Evolutionary conservation across 805 yeast genomes (phyloP).

Genomic region (Blastobotrys peoriensis): DNA sequence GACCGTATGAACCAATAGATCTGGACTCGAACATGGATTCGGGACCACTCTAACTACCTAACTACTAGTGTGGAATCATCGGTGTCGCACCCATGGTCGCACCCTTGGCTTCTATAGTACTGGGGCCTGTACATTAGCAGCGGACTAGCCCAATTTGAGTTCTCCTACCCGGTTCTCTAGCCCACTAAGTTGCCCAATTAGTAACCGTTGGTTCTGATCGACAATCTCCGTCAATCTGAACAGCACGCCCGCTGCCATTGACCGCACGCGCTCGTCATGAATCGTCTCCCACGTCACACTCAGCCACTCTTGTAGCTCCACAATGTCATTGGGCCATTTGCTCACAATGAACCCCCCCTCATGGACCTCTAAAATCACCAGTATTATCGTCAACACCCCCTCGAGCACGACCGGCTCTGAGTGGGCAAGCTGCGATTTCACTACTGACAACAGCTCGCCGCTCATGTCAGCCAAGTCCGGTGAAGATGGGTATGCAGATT

Average conservation of each 20-base stretch:
- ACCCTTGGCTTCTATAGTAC: too few relatives aligned
- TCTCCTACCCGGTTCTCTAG: slow-evolving; percentile 7
- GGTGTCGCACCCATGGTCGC: too few relatives aligned
- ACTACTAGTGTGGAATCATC: too few relatives aligned
- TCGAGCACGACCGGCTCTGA: slow-evolving; percentile 24
- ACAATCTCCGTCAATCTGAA: slow-evolving; percentile 23
- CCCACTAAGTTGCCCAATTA: slow-evolving; percentile 16
- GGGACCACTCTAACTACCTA: too few relatives aligned
- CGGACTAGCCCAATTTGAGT: neutral
- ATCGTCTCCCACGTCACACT: slow-evolving; percentile 27
- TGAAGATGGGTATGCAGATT: slow-evolving; percentile 52
- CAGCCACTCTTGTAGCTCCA: slow-evolving; percentile 27
- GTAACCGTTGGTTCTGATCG: slow-evolving; percentile 21
- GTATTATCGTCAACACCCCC: slow-evolving; percentile 26
- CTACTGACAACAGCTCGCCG: slow-evolving; percentile 39
- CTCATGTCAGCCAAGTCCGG: slow-evolving; percentile 51
- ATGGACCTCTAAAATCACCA: slow-evolving; percentile 29
- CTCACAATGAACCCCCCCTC: slow-evolving; percentile 24
- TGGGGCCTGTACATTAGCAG: too few relatives aligned
- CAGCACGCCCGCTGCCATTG: slow-evolving; percentile 30
- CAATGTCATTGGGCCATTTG: slow-evolving; percentile 25
- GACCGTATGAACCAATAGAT: too few relatives aligned
- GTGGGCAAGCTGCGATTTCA: slow-evolving; percentile 13
- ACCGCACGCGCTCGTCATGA: slow-evolving; percentile 23
- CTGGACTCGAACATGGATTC: too few relatives aligned